These are phyloP conservation scores for Piromyces finnis DNA, from an alignment of 192 early-diverging fungal genomes.

Conservation along the genomic window DNA sequence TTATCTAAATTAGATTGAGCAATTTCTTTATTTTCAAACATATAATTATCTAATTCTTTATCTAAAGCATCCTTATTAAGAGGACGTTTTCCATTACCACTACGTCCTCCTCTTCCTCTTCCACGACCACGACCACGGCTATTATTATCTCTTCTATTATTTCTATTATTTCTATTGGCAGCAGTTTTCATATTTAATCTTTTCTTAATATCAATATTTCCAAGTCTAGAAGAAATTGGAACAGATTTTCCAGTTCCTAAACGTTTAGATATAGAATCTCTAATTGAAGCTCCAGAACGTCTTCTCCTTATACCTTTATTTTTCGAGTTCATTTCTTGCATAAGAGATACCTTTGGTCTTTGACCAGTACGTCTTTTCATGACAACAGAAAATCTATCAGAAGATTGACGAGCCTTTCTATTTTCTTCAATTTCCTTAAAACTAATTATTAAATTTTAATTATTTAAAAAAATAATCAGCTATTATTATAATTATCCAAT, in stretches of 20 bases:
- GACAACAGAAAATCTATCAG: neutral
- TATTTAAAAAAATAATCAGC: too few species aligned
- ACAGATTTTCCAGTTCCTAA: neutral
- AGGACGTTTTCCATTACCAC: neutral
- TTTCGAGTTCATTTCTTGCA: neutral
- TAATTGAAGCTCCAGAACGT: neutral
- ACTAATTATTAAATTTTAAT: neutral
- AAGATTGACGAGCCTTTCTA: neutral
- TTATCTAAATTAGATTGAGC: neutral
- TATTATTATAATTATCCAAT: too few species aligned
- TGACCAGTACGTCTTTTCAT: neutral
- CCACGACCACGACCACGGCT: neutral
- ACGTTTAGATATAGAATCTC: neutral
- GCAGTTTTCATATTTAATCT: neutral
- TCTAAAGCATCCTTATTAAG: neutral
- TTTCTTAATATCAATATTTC: neutral
- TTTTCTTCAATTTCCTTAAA: neutral
- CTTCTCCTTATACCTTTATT: neutral
- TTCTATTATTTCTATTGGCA: neutral
- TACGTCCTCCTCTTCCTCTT: neutral
- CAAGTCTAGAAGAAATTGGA: neutral
- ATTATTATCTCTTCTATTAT: neutral
- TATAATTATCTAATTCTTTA: neutral
- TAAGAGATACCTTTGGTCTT: neutral
- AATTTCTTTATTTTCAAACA: neutral